Base-by-base conservation (phyloP, 148 eudicot species). In the Dianthus caryophyllus region DNA sequence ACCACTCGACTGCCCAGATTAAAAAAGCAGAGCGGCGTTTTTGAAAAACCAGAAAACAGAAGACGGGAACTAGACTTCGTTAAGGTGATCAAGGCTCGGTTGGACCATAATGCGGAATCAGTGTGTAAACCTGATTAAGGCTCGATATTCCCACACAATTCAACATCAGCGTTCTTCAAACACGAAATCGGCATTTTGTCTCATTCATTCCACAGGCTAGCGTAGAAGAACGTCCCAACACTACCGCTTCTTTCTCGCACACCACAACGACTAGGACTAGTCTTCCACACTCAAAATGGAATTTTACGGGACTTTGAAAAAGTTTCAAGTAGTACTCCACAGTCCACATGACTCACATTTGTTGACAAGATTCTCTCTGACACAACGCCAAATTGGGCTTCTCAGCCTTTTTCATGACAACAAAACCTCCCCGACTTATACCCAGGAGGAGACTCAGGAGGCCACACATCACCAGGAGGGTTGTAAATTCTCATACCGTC, bases 31-130 rank as follows among this genome's bases (percentile, higher is more conserved):
- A 15, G 88, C 93, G 46, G 97, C 97, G 41, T 77, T 90, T 70
- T 54, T 48, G 57, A 90, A 88, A 63, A 86, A 88, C 97, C 97
- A 90, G 6, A 86, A 69, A 59, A 95, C 89, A 38, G 99, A 88
- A 44, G 97, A 88, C 21, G 97, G 96, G 22, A 90, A 70, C 81
- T 85, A 95, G 12, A 68, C 55, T 65, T 95, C 99, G 39, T 78
- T 73, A 0, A 97, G 97, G 65, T 95, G 99, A 76, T n/a, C 88
- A 90, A 81, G 71, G 90, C 10, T 90, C 50, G 0, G 82, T 86
- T 15, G 99, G 99, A 22, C 99, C 99, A 64, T 95, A 95, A 63
- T 95, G 97, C 38, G 59, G 62, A 36, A 95, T 76, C 4, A 95
- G 79, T 36, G 93, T 86, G 81, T 88, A 86, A 49, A 87, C 75